These are phyloP conservation scores for Leishmania amazonensis DNA, from an alignment of 208 protist genomes.

Conservation along the genomic window DNA sequence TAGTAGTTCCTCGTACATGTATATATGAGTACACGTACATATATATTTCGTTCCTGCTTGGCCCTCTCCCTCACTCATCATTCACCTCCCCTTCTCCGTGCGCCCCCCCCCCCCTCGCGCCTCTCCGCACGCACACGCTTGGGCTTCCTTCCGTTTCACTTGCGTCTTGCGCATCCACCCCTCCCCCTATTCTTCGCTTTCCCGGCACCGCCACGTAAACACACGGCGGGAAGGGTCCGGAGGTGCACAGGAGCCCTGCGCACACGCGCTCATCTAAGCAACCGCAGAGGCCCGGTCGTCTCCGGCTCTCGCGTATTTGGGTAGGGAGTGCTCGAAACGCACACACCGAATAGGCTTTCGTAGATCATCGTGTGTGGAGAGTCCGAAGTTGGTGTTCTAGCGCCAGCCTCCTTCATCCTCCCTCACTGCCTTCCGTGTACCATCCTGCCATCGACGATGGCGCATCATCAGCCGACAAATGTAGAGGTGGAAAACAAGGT, in stretches of 20 bases:
- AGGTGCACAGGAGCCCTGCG: not conserved
- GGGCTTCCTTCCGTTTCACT: not conserved
- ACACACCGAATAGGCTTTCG: not conserved
- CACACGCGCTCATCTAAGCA: not conserved
- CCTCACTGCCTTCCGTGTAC: not conserved
- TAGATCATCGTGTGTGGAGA: not conserved
- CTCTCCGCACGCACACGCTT: not conserved
- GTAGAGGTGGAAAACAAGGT: slow-evolving; percentile 73
- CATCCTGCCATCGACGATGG: slow-evolving; percentile 1
- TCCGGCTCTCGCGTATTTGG: not conserved
- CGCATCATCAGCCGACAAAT: slow-evolving; percentile 30
- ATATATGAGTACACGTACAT: not conserved
- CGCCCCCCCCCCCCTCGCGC: not conserved
- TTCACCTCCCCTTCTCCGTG: not conserved
- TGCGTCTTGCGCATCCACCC: not conserved
- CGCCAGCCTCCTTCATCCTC: not conserved
- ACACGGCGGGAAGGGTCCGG: not conserved
- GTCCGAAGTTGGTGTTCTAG: not conserved
- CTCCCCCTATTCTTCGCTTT: not conserved
- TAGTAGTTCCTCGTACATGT: not conserved
- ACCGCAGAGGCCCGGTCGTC: not conserved
- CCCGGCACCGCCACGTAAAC: not conserved
- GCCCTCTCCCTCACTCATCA: not conserved
- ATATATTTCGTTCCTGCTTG: not conserved
- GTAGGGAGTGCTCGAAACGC: not conserved